Conservation (phyloP, 257 asterid species). For the Solanum chmielewskii region DNA sequence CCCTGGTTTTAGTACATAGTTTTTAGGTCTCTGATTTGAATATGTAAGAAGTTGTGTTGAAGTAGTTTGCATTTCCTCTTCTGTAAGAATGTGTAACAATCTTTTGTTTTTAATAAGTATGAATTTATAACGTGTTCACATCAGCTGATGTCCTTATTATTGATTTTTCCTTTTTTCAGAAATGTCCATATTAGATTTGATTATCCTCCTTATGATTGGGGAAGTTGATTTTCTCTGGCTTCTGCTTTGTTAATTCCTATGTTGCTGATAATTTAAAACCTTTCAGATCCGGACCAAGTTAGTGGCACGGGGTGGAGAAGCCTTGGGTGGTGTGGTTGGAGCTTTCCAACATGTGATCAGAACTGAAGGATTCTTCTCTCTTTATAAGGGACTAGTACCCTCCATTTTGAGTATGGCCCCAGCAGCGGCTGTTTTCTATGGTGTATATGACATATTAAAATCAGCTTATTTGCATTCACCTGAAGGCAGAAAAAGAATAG, state of each 20-base stretch:
- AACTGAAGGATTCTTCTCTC: conserved; percentile 89
- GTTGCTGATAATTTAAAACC: not conserved
- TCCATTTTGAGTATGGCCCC: conserved; percentile 99
- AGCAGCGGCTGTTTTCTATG: conserved; percentile 92
- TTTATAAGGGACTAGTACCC: conserved; percentile 86
- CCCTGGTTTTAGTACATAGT: not conserved
- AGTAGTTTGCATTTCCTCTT: not conserved
- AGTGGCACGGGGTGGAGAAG: conserved; percentile 96
- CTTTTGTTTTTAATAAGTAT: not conserved
- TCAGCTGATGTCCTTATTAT: not conserved
- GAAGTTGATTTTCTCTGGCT: not conserved
- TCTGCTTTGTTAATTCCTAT: not conserved
- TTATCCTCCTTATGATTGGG: not conserved
- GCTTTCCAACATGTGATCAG: conserved; percentile 77
- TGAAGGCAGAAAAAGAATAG: conserved; percentile 68
- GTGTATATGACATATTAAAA: conserved; percentile 85
- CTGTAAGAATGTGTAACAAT: not conserved
- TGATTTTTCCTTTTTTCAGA: not conserved
- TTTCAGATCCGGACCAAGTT: conserved; percentile 87
- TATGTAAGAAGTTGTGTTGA: not conserved
- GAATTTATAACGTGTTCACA: not conserved
- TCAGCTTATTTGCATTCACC: conserved; percentile 73
- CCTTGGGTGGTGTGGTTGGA: conserved; percentile 82
- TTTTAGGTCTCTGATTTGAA: not conserved
- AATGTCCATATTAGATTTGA: not conserved